Percentiles rank a stretch among this genome's conserved stretches.
phyloP scores from a whole-genome alignment of 164 flowering plant genomes.

The Amborella trichopoda region DNA sequence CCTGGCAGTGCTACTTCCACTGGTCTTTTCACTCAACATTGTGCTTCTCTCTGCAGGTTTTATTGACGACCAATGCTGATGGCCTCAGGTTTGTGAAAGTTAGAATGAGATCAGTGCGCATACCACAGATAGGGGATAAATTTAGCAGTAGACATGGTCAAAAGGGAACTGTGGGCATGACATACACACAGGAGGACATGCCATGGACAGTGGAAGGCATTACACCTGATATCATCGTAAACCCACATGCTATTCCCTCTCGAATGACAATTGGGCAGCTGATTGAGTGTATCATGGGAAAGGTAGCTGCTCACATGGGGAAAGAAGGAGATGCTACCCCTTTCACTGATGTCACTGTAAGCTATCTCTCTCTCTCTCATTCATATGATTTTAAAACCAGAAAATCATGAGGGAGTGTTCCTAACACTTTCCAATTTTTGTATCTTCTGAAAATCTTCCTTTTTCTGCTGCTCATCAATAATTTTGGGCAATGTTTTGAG shows the following conservation, averaged over 20 bases:
- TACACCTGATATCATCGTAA: conserved; percentile 81
- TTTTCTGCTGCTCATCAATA: too few relatives aligned
- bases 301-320: conserved; percentile 94
- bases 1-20: too few relatives aligned
- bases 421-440: too few relatives aligned
- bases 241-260: conserved; percentile 97
- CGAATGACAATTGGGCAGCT: conserved; percentile 99
- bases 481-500: too few relatives aligned
- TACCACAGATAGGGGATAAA: conserved; percentile 97
- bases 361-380: conserved; percentile 14
- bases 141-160: conserved; percentile 97
- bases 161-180: conserved; percentile 96
- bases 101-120: conserved; percentile 82
- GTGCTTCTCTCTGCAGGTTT: conserved; percentile 34
- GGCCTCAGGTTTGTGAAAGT: conserved; percentile 95
- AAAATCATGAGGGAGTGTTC: too few relatives aligned
- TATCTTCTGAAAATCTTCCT: too few relatives aligned
- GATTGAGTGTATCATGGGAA: conserved; percentile 96
- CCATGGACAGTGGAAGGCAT: conserved; percentile 96
- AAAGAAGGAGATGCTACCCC: conserved; percentile 99
- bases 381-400: too few relatives aligned
- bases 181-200: conserved; percentile 97
- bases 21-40: background rate
- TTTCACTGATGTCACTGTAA: conserved; percentile 89
- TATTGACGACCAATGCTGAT: conserved; percentile 93